Evolutionary conservation across 1,139 yeast species (phyloP).

Genomic region (Yamadazyma conglobata): DNA sequence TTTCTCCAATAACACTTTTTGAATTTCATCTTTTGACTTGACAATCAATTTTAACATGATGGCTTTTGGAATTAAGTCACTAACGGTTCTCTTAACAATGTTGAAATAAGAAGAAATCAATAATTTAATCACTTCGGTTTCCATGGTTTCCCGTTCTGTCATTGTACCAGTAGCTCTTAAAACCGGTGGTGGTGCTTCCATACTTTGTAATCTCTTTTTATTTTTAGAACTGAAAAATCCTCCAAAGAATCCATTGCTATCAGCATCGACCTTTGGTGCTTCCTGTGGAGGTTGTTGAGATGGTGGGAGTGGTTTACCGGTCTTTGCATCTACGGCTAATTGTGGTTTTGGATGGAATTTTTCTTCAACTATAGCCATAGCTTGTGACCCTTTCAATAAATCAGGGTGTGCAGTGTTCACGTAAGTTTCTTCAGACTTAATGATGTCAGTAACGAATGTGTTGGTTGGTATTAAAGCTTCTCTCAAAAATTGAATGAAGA

Average conservation of each 20-base stretch:
- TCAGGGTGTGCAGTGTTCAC: constrained; percentile 98
- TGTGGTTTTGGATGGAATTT: constrained; percentile 81
- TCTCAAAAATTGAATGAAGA: constrained; percentile 77
- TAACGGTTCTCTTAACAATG: constrained; percentile 90
- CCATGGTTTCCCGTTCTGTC: constrained; percentile 94
- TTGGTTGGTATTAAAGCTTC: constrained; percentile 82
- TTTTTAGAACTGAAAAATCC: constrained; percentile 91
- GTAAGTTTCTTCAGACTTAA: constrained; percentile 84
- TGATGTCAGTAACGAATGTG: constrained; percentile 77
- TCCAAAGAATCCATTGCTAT: constrained; percentile 78
- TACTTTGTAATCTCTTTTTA: constrained; percentile 88
- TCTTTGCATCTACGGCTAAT: constrained; percentile 84
- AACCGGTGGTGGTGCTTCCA: constrained; percentile 97
- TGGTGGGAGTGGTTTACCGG: constrained; percentile 72
- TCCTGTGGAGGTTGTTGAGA: constrained; percentile 36
- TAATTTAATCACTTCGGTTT: constrained; percentile 93
- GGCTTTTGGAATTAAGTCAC: constrained; percentile 93
- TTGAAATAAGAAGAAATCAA: constrained; percentile 85
- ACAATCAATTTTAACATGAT: constrained; percentile 88
- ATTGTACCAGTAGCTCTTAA: constrained; percentile 92
- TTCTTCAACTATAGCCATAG: constrained; percentile 92
- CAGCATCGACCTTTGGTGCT: constrained; percentile 31
- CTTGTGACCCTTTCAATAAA: constrained; percentile 88
- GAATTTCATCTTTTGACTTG: constrained; percentile 81
- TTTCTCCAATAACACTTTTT: constrained; percentile 83